Base-by-base conservation (phyloP, 768 basidiomycete species). In the Pleurotus ostreatus region DNA sequence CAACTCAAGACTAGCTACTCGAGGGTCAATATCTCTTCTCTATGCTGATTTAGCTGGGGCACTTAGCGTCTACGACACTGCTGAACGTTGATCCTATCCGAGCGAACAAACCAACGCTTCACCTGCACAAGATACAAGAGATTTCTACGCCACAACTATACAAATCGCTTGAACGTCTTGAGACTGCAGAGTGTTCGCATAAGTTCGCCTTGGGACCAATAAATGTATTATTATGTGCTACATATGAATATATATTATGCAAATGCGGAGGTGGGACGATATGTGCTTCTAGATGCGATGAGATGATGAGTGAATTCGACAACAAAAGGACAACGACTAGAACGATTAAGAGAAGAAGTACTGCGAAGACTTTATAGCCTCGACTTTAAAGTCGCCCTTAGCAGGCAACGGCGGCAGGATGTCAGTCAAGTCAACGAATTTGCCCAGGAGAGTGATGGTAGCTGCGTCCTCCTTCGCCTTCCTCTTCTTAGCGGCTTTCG, bases 321-420 rank as follows among this genome's bases (percentile, higher is more conserved):
- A 43, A 53, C 51, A 18, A 22, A 41, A 18, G 26, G 41, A 52
- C 44, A 39, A 20, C 46, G 16, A 46, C n/a, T 41, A 47, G 34
- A 51, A 44, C 26, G 41, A 61, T 72, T 81, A 97, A 43, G 94
- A 95, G 80, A 98, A 98, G 81, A 98, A 98, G 71, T 98, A 98
- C 38, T 79, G 77, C 43, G 89, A 92, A 56, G 83, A 71, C 68
- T 88, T 88, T 71, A 98, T 94, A 58, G 76, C 77, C 63, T 82
- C 77, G 59, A 98, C 92, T 61, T 91, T 81, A 68, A 98, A 97
- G 56, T 76, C 75, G 55, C 96, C 96, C 74, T 91, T 92, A 70
- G 82, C 67, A 0, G 96, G 96, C 18, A 94, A 69, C 0, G 85
- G 87, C 0, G 94, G 94, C 16, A 98, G 69, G 61, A 95, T 61